Conservation (phyloP, 2,329 filamentous ascomycete genomes). For the Ceratocystis huliohia region DNA sequence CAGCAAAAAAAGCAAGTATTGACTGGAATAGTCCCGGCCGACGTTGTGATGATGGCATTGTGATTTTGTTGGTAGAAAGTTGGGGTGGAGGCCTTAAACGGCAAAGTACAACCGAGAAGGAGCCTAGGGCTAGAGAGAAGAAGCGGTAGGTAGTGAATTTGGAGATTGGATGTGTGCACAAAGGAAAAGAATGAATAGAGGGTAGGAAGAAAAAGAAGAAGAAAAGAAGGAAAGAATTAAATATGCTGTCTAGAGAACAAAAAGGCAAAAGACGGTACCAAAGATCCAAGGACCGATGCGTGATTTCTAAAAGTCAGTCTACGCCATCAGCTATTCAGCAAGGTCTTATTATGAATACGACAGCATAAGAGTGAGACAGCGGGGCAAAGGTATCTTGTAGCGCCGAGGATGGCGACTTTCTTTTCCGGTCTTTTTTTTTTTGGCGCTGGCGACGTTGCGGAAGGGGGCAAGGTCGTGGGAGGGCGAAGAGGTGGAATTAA, state of each 20-base stretch:
- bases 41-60: constrained; percentile 10
- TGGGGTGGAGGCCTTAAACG: not conserved
- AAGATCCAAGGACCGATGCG: constrained; percentile 4
- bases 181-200: constrained; percentile 15
- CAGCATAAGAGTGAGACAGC: constrained; percentile 5
- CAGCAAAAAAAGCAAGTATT: constrained; percentile 24
- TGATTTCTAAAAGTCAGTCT: constrained; percentile 1
- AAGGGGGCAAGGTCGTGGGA: not conserved
- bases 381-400: not conserved
- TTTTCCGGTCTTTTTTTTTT: not conserved
- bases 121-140: not conserved
- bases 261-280: not conserved
- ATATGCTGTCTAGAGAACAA: constrained; percentile 4
- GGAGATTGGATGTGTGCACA: constrained; percentile 11
- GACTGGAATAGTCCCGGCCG: constrained; percentile 19
- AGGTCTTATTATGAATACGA: not conserved
- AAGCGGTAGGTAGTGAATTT: not conserved
- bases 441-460: not conserved
- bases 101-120: not conserved
- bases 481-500: not conserved
- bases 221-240: constrained; percentile 16
- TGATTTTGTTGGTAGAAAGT: not conserved
- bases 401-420: not conserved
- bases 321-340: not conserved
- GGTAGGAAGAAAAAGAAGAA: constrained; percentile 8